Evolutionary conservation across 495 filamentous ascomycete species (phyloP).

Genomic region (Penicillium argentinense): DNA sequence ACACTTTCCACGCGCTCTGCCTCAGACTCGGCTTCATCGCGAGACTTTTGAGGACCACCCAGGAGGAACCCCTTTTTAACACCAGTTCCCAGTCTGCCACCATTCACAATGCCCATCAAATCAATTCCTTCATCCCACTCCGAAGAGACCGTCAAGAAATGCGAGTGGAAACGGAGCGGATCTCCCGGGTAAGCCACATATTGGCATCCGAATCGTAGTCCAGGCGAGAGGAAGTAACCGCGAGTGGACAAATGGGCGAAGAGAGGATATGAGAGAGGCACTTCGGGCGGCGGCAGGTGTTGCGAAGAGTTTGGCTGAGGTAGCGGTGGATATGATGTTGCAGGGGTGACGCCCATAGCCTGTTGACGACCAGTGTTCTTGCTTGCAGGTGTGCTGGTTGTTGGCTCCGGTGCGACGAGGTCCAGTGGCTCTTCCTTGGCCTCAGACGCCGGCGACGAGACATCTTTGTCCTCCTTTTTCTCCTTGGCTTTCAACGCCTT

Average conservation of each 20-base stretch:
- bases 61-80: slow-evolving; percentile 95
- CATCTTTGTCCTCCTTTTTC: slow-evolving; percentile 14
- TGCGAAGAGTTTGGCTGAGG: slow-evolving; percentile 29
- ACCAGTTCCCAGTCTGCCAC: slow-evolving; percentile 83
- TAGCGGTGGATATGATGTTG: slow-evolving; percentile 57
- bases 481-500: slow-evolving; percentile 31
- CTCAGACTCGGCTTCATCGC: slow-evolving; percentile 23
- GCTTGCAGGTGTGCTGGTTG: slow-evolving; percentile 18
- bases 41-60: slow-evolving; percentile 58
- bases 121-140: slow-evolving; percentile 86
- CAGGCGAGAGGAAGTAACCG: slow-evolving; percentile 86
- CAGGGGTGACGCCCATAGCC: slow-evolving; percentile 54
- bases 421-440: slow-evolving; percentile 2
- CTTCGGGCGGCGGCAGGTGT: slow-evolving; percentile 38
- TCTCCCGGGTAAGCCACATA: slow-evolving; percentile 95
- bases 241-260: slow-evolving; percentile 70
- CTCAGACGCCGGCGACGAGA: slow-evolving; percentile 5
- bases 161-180: slow-evolving; percentile 89
- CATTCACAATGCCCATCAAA: slow-evolving; percentile 78
- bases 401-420: background rate
- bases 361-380: slow-evolving; percentile 9
- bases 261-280: slow-evolving; percentile 50
- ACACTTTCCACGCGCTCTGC: slow-evolving; percentile 38
- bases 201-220: slow-evolving; percentile 90
- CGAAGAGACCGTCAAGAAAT: slow-evolving; percentile 76